Conservation (phyloP, 495 filamentous ascomycete genomes). For the Paragyromitra xinjiangensis region DNA sequence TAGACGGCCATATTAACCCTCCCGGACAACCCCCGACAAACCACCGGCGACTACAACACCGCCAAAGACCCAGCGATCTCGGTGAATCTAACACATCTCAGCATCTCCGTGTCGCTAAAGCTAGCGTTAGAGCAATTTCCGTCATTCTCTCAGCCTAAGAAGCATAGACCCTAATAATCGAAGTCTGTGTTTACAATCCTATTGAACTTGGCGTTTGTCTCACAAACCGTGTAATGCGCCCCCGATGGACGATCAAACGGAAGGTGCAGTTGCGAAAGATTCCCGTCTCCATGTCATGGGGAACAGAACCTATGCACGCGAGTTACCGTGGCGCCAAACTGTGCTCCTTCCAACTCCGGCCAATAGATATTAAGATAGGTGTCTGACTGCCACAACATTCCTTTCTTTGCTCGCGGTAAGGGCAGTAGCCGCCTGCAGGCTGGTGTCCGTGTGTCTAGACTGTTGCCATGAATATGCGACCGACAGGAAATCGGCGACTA, state of each 20-base stretch:
- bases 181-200: neutral
- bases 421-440: neutral
- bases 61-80: neutral
- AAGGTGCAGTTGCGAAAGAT: slow-evolving; percentile 22
- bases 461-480: neutral
- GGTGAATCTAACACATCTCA: slow-evolving; percentile 15
- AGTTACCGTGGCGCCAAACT: neutral
- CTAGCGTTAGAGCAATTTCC: slow-evolving; percentile 24
- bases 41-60: neutral
- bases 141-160: neutral
- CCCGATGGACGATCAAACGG: slow-evolving; percentile 30
- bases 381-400: neutral
- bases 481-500: neutral
- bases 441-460: neutral
- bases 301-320: neutral
- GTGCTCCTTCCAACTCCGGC: neutral
- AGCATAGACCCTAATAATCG: neutral
- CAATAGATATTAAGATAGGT: neutral
- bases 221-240: neutral
- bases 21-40: neutral
- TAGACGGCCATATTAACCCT: neutral
- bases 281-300: slow-evolving; percentile 27
- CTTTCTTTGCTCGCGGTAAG: neutral
- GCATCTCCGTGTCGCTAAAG: neutral
- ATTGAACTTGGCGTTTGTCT: neutral